phyloP scores from a whole-genome alignment of 1,284 basidiomycete species.

The Apiotrichum brassicae region DNA sequence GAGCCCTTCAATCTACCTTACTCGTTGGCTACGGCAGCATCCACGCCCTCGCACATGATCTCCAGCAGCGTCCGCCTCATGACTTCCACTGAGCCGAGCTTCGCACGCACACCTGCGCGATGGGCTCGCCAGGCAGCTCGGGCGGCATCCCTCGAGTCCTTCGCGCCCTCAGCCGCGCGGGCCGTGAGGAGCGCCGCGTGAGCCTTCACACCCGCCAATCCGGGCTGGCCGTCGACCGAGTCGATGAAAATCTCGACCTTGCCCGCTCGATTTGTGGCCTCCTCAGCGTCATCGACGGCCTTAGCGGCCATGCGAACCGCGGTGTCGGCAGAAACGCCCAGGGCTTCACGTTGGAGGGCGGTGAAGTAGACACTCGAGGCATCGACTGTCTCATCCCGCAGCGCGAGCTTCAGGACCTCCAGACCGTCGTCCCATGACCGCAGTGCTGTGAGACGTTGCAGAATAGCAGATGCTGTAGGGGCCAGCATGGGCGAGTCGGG shows the following conservation, averaged over 20 bases:
- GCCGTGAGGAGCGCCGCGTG: neutral
- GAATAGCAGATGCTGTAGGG: neutral
- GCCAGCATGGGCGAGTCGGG: conserved; percentile 1
- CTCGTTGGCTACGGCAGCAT: too few species aligned
- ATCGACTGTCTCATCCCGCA: neutral
- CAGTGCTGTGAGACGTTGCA: neutral
- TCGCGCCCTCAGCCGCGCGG: neutral
- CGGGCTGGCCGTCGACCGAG: neutral
- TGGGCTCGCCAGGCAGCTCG: neutral
- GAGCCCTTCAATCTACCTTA: too few species aligned
- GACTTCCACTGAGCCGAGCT: neutral
- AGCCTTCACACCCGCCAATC: neutral
- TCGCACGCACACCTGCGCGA: neutral
- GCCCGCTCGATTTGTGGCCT: neutral
- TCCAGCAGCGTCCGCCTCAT: conserved; percentile 1
- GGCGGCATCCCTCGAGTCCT: neutral
- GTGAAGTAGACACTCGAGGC: neutral
- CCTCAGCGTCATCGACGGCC: neutral
- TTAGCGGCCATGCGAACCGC: neutral
- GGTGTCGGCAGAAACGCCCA: neutral
- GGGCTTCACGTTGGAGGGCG: neutral
- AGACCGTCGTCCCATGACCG: neutral
- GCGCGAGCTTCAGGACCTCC: neutral
- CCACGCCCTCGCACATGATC: neutral
- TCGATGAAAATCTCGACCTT: neutral